Percentiles rank a stretch among this genome's conserved stretches.
phyloP scores from a whole-genome alignment of 2,329 filamentous ascomycete genomes.

The Paracorniculantispora psalliotae region DNA sequence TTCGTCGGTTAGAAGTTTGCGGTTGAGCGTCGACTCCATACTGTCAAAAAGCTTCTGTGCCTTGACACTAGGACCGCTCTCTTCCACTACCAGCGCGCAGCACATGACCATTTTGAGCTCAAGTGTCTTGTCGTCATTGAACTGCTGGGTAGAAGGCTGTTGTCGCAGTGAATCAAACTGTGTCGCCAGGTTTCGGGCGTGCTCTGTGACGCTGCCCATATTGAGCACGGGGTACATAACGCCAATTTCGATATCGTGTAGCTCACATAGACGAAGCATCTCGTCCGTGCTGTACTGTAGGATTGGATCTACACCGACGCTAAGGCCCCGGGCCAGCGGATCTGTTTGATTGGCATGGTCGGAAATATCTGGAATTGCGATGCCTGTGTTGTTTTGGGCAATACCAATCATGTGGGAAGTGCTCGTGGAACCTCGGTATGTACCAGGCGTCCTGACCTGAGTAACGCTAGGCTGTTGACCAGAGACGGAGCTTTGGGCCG shows the following conservation, averaged over 20 bases:
- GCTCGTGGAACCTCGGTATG: conserved; percentile 81
- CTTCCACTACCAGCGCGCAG: conserved; percentile 71
- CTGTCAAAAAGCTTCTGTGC: conserved; percentile 70
- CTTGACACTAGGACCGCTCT: conserved; percentile 70
- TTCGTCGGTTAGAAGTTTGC: conserved; percentile 52
- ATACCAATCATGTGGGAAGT: conserved; percentile 80
- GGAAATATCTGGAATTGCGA: conserved; percentile 56
- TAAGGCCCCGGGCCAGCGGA: background rate
- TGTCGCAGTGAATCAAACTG: conserved; percentile 58
- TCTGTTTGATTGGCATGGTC: conserved; percentile 54
- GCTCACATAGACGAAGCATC: conserved; percentile 68
- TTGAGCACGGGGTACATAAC: conserved; percentile 87
- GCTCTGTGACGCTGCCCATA: conserved; percentile 64
- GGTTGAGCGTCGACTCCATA: conserved; percentile 67
- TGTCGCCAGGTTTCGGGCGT: conserved; percentile 63
- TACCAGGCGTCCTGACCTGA: conserved; percentile 49
- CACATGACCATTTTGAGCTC: conserved; percentile 81
- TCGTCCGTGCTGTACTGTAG: conserved; percentile 75
- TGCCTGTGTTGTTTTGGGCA: conserved; percentile 82
- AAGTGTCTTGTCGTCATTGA: conserved; percentile 54
- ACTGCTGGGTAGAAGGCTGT: conserved; percentile 29
- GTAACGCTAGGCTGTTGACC: conserved; percentile 32
- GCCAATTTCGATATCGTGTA: conserved; percentile 87
- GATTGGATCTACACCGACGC: conserved; percentile 58
- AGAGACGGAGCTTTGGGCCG: conserved; percentile 38